These are phyloP conservation scores for Chamaenerion angustifolium DNA, from an alignment of 345 rosid species.

Conservation along the genomic window DNA sequence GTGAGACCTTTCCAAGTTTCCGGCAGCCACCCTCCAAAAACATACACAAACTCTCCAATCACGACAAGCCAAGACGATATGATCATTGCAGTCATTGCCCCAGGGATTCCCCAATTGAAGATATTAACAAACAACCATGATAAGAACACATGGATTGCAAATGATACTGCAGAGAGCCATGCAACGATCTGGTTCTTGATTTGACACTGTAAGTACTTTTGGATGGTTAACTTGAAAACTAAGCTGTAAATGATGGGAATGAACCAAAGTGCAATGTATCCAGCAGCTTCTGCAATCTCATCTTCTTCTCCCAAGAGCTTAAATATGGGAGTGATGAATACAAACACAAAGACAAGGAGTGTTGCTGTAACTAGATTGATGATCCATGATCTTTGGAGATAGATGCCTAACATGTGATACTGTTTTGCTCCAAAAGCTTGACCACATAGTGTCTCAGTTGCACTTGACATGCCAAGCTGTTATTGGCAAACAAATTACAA, in stretches of 20 bases:
- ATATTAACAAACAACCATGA: neutral
- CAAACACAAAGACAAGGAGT: slow-evolving; percentile 17
- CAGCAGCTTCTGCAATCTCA: slow-evolving; percentile 19
- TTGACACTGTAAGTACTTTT: slow-evolving; percentile 32
- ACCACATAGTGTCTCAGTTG: slow-evolving; percentile 43
- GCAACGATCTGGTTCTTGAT: slow-evolving; percentile 21
- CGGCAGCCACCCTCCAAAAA: slow-evolving; percentile 54
- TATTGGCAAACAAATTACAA: too few relatives aligned
- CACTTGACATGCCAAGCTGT: slow-evolving; percentile 44
- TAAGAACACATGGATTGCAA: neutral
- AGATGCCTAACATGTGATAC: slow-evolving; percentile 32
- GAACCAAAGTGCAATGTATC: slow-evolving; percentile 28
- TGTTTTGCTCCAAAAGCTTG: slow-evolving; percentile 49
- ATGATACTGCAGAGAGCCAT: neutral
- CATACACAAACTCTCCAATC: slow-evolving; percentile 31
- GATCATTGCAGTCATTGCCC: slow-evolving; percentile 35
- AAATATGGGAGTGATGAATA: slow-evolving; percentile 20
- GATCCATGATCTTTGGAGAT: slow-evolving; percentile 43
- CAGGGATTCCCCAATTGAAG: slow-evolving; percentile 7
- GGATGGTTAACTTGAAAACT: slow-evolving; percentile 16
- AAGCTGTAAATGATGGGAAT: slow-evolving; percentile 21
- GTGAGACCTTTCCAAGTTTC: slow-evolving; percentile 45
- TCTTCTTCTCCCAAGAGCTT: slow-evolving; percentile 25
- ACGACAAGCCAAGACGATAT: slow-evolving; percentile 26
- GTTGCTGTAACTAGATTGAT: slow-evolving; percentile 21